Conservation (phyloP, 768 basidiomycete genomes). For the Gloeostereum incarnatum region DNA sequence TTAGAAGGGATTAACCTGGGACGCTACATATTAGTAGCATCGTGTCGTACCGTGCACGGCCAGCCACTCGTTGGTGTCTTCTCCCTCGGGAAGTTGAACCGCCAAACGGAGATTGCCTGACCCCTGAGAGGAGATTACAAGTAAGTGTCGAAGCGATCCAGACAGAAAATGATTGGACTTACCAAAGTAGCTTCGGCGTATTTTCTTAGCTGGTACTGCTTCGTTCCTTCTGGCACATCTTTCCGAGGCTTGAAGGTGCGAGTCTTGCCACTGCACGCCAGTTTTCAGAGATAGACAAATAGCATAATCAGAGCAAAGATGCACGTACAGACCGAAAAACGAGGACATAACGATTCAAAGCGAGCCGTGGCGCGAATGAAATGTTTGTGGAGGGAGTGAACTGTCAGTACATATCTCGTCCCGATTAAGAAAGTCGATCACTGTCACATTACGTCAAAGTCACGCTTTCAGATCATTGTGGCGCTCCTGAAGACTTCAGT, state of each 20-base stretch:
- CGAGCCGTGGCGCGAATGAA: constrained; percentile 2
- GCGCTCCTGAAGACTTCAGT: background rate
- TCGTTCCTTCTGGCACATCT: constrained; percentile 91
- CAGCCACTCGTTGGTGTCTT: constrained; percentile 98
- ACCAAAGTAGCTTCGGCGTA: constrained; percentile 95
- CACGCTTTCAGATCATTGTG: background rate
- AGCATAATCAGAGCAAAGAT: background rate
- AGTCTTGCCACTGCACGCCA: constrained; percentile 62
- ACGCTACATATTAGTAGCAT: constrained; percentile 1
- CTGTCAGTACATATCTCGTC: background rate
- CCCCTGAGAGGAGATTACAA: constrained; percentile 40
- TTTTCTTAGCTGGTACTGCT: constrained; percentile 96
- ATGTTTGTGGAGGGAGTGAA: background rate
- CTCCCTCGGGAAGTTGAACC: constrained; percentile 92
- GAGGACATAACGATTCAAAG: constrained; percentile 50
- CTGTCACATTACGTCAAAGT: background rate
- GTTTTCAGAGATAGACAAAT: constrained; percentile 1
- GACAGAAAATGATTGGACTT: constrained; percentile 12
- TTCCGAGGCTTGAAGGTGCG: constrained; percentile 96
- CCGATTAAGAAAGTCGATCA: background rate
- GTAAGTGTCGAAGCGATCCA: background rate
- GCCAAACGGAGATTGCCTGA: constrained; percentile 92
- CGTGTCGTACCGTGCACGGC: constrained; percentile 82
- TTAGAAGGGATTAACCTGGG: constrained; percentile 19
- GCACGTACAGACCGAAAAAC: constrained; percentile 79